Conservation (phyloP, 345 rosid genomes). For the Bretschneidera sinensis region DNA sequence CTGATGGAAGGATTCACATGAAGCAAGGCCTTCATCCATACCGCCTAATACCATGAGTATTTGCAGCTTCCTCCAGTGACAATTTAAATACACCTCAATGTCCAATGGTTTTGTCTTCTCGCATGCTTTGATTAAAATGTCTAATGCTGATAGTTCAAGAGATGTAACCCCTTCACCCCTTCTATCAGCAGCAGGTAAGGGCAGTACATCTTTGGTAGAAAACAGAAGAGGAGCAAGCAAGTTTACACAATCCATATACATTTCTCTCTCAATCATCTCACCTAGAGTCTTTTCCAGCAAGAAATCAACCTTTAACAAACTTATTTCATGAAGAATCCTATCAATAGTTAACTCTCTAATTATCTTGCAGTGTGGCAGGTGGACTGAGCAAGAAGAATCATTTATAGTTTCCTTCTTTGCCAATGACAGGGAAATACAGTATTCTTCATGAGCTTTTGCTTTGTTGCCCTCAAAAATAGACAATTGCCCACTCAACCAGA, state of each 20-base stretch:
- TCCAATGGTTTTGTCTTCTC: conserved; percentile 56
- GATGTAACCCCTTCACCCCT: conserved; percentile 37
- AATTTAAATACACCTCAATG: conserved; percentile 57
- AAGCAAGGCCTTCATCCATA: conserved; percentile 34
- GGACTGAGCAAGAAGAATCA: conserved; percentile 36
- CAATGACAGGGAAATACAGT: conserved; percentile 57
- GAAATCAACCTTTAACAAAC: conserved; percentile 65
- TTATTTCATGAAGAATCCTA: conserved; percentile 67
- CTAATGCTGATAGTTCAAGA: conserved; percentile 71
- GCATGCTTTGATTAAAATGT: conserved; percentile 64
- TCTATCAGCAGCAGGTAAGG: conserved; percentile 32
- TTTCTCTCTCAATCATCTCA: conserved; percentile 73
- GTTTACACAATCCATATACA: conserved; percentile 56
- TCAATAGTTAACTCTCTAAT: conserved; percentile 54
- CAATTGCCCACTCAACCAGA: conserved; percentile 88
- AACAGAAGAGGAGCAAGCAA: conserved; percentile 76
- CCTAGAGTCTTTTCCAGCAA: conserved; percentile 64
- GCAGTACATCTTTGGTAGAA: conserved; percentile 39
- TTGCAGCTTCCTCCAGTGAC: conserved; percentile 79
- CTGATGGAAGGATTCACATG: conserved; percentile 28
- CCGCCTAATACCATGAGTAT: conserved; percentile 57
- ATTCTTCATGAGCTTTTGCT: conserved; percentile 69
- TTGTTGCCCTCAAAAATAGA: conserved; percentile 73
- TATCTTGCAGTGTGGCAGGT: conserved; percentile 62
- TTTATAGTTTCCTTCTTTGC: conserved; percentile 32